phyloP scores from a whole-genome alignment of 2,329 filamentous ascomycete genomes.

The Aspergillus tanneri region DNA sequence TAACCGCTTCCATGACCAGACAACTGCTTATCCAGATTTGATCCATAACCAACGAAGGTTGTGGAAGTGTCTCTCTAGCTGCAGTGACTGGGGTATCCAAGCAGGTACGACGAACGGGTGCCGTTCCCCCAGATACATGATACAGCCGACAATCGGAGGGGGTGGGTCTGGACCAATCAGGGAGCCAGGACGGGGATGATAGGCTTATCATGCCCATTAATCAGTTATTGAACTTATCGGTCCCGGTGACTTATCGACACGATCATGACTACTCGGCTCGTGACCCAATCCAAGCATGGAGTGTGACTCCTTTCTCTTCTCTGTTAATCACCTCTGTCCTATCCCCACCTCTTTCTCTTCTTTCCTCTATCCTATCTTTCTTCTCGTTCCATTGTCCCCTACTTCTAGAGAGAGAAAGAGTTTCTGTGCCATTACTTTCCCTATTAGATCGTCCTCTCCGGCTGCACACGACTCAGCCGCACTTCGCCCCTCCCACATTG shows the following conservation, averaged over 20 bases:
- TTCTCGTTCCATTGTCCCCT: background rate
- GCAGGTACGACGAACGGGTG: background rate
- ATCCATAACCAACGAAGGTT: too few relatives aligned
- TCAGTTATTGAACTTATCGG: too few relatives aligned
- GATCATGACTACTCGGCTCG: conserved; percentile 3
- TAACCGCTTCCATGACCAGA: too few relatives aligned
- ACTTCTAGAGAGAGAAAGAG: background rate
- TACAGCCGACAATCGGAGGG: conserved; percentile 9
- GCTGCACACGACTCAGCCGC: too few relatives aligned
- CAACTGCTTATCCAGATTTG: too few relatives aligned
- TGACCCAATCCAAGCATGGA: conserved; percentile 7
- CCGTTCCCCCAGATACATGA: background rate
- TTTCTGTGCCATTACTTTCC: background rate
- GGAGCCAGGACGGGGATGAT: conserved; percentile 1
- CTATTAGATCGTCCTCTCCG: background rate
- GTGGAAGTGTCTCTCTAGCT: too few relatives aligned
- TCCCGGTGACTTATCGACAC: conserved; percentile 1
- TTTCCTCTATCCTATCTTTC: background rate
- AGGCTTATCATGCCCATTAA: conserved; percentile 2
- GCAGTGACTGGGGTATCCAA: too few relatives aligned
- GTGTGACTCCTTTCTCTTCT: conserved; percentile 8
- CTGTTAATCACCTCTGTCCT: background rate
- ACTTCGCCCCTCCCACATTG: background rate
- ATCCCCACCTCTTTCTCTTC: background rate
- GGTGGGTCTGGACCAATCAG: conserved; percentile 9